Percentiles rank a stretch among this genome's conserved stretches.
Evolutionary conservation across 2,329 filamentous ascomycete species (phyloP).

Genomic region (Colletotrichum costaricense): DNA sequence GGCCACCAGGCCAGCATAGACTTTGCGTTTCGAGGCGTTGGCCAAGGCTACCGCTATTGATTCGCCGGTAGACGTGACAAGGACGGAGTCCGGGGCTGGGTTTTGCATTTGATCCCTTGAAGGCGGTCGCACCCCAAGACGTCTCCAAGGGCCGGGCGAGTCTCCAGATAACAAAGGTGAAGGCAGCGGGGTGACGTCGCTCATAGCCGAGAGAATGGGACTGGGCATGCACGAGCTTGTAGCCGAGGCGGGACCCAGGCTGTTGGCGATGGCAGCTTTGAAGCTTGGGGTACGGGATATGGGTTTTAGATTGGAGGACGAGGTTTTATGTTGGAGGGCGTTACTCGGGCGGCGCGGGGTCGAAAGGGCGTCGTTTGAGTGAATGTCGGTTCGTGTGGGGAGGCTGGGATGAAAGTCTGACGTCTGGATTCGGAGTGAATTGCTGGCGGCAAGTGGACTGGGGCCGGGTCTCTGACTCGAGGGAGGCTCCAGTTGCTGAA

Average conservation of each 20-base stretch:
- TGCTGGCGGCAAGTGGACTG: slow-evolving; percentile 31
- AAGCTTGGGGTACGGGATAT: slow-evolving; percentile 71
- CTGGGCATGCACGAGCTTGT: slow-evolving; percentile 78
- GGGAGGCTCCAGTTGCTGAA: slow-evolving; percentile 30
- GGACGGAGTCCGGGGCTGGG: slow-evolving; percentile 56
- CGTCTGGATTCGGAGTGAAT: slow-evolving; percentile 52
- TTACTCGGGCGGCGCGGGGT: slow-evolving; percentile 37
- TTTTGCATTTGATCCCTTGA: slow-evolving; percentile 57
- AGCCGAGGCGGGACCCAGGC: slow-evolving; percentile 62
- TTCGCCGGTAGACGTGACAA: slow-evolving; percentile 64
- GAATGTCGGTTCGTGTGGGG: slow-evolving; percentile 42
- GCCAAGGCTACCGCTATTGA: slow-evolving; percentile 62
- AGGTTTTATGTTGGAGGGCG: slow-evolving; percentile 52
- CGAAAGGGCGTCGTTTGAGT: slow-evolving; percentile 47
- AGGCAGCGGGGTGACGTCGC: slow-evolving; percentile 81
- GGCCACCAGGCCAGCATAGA: slow-evolving; percentile 61
- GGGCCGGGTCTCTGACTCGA: slow-evolving; percentile 18
- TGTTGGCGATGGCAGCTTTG: slow-evolving; percentile 64
- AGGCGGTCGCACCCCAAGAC: slow-evolving; percentile 58
- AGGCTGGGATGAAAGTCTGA: slow-evolving; percentile 41
- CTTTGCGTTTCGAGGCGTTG: slow-evolving; percentile 67
- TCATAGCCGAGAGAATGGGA: slow-evolving; percentile 79
- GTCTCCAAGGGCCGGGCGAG: slow-evolving; percentile 75
- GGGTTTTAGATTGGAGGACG: slow-evolving; percentile 59
- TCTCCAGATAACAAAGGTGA: slow-evolving; percentile 76